Evolutionary conservation across 2,329 filamentous ascomycete species (phyloP), one percentile per base, ranked within the genome.

Genomic region (Eutypella sp.): DNA sequence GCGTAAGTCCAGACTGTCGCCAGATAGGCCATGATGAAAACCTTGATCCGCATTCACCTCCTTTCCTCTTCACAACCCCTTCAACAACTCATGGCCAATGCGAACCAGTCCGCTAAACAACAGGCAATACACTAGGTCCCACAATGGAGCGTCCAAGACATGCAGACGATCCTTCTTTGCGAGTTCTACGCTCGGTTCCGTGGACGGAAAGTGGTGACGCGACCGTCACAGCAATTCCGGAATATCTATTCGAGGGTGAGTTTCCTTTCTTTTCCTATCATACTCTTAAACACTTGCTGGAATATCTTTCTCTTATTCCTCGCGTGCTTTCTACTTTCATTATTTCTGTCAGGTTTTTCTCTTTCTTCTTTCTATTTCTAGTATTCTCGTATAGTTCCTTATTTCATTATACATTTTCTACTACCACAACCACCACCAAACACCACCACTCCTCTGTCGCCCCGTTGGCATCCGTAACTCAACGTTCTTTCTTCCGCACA

Each of bases 171-270:
- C 54, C 59, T 78, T 52, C 66, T 79, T 18, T 79, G 74, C 64
- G 77, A 80, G 60, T 69, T 74, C 56, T 79, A 77, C 54, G 64
- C 73, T 42, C 71, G 75, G 47, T 80, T 80, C 60, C 68, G 76
- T 48, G 76, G 76, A 57, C 70, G 70, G 53, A 73, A 72, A 63
- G 68, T 70, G 33, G 67, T 68, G 34, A 69, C 71, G 45, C 66
- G 65, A 48, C 64, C 74, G 50, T 79, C 77, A 52, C 61, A 68
- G 50, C 65, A 66, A 53, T 80, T 79, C 61, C 66, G 68, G 57
- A 65, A 65, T 47, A 59, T 80, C 49, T 79, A 74, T 64, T 67
- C 73, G 62, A 76, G 74, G 68, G 76, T 79, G 64, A 74, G 76
- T 73, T 54, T 56, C 50, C 49, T 51, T 48, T 56, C 61, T 61